A percentile compares a stretch with the other conserved stretches of the same genome.
Conservation (phyloP, 106 monocot species). For the Dendrobium officinale region DNA sequence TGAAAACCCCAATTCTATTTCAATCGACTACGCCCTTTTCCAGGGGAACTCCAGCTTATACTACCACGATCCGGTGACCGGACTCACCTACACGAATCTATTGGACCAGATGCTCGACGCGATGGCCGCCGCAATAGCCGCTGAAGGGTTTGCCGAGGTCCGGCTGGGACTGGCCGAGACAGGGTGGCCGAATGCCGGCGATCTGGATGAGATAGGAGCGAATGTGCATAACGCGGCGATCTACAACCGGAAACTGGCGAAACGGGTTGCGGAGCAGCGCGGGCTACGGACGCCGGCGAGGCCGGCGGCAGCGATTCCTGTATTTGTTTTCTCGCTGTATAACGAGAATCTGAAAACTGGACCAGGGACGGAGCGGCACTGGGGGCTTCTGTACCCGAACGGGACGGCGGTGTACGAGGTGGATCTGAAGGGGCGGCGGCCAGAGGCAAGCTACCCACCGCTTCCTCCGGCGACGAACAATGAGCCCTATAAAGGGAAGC, state of each 20-base stretch:
- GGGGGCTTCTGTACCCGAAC: conserved; percentile 82
- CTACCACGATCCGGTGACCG: conserved; percentile 46
- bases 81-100: conserved; percentile 73
- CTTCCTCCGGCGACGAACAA: conserved; percentile 56
- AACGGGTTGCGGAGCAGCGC: conserved; percentile 25
- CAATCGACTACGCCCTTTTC: conserved; percentile 70
- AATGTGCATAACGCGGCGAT: conserved; percentile 62
- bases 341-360: conserved; percentile 85
- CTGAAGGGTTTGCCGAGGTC: conserved; percentile 43
- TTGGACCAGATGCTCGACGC: conserved; percentile 81
- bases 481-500: conserved; percentile 50
- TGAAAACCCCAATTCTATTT: conserved; percentile 23
- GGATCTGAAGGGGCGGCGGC: conserved; percentile 47
- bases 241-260: conserved; percentile 71
- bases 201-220: conserved; percentile 67
- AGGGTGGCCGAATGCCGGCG: conserved; percentile 87
- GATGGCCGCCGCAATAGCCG: conserved; percentile 52
- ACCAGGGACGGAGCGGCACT: conserved; percentile 83
- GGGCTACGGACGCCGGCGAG: conserved; percentile 63
- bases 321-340: conserved; percentile 68
- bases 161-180: conserved; percentile 66
- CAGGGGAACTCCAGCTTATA: conserved; percentile 4
- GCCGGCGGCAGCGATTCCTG: conserved; percentile 40
- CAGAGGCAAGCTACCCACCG: conserved; percentile 20
- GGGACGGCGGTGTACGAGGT: conserved; percentile 44